These are phyloP conservation scores for Geotrichum fermentans DNA, from an alignment of 1,139 yeast genomes.

Conservation along the genomic window DNA sequence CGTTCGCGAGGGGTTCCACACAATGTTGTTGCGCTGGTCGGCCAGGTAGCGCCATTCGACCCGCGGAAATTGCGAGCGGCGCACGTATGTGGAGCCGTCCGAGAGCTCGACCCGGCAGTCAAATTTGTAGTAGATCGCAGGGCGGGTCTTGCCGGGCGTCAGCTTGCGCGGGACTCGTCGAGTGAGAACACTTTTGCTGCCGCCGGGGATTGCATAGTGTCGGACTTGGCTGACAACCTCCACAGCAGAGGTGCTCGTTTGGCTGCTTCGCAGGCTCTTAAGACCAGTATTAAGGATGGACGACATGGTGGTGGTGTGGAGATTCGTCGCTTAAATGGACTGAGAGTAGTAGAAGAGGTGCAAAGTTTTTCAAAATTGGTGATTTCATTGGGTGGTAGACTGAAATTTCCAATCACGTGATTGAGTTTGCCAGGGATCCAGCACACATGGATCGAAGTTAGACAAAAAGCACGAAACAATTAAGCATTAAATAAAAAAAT, in stretches of 20 bases:
- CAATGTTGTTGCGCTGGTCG: constrained; percentile 79
- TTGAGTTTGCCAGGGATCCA: no score
- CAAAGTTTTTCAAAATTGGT: constrained; percentile 1
- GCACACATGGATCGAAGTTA: no score
- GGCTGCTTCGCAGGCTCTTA: not conserved
- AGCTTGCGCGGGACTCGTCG: constrained; percentile 31
- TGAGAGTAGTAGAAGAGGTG: not conserved
- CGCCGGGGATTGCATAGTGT: constrained; percentile 20
- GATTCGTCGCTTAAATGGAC: no score
- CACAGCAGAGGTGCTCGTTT: not conserved
- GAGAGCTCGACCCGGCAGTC: constrained; percentile 82
- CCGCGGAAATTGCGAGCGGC: constrained; percentile 86
- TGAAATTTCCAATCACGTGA: constrained; percentile 1
- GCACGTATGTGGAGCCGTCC: constrained; percentile 82
- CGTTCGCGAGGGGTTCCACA: constrained; percentile 84
- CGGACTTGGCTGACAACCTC: constrained; percentile 12
- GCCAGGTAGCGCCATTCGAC: constrained; percentile 78
- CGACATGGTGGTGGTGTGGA: no score
- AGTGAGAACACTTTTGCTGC: constrained; percentile 27
- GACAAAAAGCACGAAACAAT: no score
- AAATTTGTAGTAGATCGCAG: constrained; percentile 86
- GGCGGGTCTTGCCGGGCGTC: constrained; percentile 77
- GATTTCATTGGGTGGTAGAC: constrained; percentile 3
- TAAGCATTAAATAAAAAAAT: no score
- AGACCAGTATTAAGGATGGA: not conserved